phyloP scores from a whole-genome alignment of 768 basidiomycete genomes.

The Saitozyma sp. region DNA sequence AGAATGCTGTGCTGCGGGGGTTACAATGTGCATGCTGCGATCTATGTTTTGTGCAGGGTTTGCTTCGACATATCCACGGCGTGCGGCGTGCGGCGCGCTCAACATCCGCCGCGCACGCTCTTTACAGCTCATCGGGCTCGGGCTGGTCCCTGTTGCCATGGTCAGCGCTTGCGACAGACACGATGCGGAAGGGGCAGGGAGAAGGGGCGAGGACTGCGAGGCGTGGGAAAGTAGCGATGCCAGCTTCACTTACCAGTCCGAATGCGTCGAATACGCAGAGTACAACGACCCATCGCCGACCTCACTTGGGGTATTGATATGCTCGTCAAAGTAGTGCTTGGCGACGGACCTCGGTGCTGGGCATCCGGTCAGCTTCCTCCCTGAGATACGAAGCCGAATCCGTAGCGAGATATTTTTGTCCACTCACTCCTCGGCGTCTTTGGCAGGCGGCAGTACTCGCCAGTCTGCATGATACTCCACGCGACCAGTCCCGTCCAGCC shows the following conservation, averaged over 20 bases:
- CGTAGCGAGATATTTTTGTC: neutral
- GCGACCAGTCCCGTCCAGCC: slow-evolving; percentile 68
- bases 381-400: neutral
- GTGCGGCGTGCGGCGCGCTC: no score
- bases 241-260: slow-evolving; percentile 32
- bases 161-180: slow-evolving; percentile 11
- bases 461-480: slow-evolving; percentile 72
- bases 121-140: slow-evolving; percentile 49
- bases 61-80: no score
- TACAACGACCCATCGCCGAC: slow-evolving; percentile 42
- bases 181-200: slow-evolving; percentile 7
- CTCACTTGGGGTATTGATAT: slow-evolving; percentile 48
- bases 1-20: no score
- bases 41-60: no score
- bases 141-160: slow-evolving; percentile 34
- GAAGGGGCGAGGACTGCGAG: neutral
- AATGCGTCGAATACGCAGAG: slow-evolving; percentile 42
- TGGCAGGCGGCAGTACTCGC: slow-evolving; percentile 75
- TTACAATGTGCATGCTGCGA: no score
- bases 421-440: slow-evolving; percentile 87
- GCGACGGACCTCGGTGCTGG: slow-evolving; percentile 82
- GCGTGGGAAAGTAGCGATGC: neutral
- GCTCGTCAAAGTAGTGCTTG: slow-evolving; percentile 87
- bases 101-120: no score
- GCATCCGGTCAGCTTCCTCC: slow-evolving; percentile 13